Conservation (phyloP, 345 rosid genomes). For the Melaleuca alternifolia region DNA sequence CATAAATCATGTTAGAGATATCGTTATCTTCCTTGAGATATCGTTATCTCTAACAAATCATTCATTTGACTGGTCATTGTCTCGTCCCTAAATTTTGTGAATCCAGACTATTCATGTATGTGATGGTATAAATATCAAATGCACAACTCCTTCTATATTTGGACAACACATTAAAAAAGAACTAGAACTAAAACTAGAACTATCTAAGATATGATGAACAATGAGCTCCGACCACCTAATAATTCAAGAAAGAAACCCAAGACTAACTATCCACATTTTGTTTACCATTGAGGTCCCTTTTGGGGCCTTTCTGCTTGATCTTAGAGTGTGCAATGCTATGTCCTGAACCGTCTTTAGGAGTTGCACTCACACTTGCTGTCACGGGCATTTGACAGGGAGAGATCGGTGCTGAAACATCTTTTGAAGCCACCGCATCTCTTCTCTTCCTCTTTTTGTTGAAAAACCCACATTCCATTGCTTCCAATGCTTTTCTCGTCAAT, state of each 20-base stretch:
- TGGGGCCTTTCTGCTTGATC: not conserved
- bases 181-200: not conserved
- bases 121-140: not conserved
- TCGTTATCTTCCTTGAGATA: not conserved
- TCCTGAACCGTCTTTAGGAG: not conserved
- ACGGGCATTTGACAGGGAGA: not conserved
- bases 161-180: not conserved
- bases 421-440: not conserved
- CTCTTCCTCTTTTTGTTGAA: conserved; percentile 21
- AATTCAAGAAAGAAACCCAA: not conserved
- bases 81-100: not conserved
- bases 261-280: not conserved
- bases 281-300: not conserved
- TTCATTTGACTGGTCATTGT: not conserved
- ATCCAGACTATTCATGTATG: not conserved
- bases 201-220: not conserved
- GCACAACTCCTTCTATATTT: not conserved
- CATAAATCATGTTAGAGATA: not conserved
- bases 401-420: not conserved
- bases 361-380: not conserved
- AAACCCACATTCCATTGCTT: conserved; percentile 39
- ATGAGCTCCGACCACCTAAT: not conserved
- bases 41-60: not conserved
- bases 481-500: conserved; percentile 40
- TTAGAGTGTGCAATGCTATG: not conserved